Conservation (phyloP, 139 green algal species). For the Zygnema circumcarinatum region DNA sequence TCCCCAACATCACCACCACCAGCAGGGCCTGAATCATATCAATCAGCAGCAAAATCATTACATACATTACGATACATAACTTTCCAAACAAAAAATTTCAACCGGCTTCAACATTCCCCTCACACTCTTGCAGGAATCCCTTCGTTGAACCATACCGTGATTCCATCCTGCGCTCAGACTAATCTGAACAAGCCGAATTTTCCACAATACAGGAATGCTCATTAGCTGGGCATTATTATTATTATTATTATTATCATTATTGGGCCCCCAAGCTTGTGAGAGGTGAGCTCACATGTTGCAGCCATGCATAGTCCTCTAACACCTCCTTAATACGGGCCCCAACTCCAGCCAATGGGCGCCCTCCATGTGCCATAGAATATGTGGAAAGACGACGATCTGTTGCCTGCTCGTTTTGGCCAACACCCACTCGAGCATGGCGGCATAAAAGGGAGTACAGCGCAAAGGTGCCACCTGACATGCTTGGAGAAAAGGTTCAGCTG, state of each 20-base stretch:
- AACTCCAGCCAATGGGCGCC: neutral
- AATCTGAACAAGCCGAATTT: too few species aligned
- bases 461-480: constrained; percentile 74
- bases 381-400: constrained; percentile 3
- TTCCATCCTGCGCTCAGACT: too few species aligned
- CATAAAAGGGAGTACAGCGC: constrained; percentile 76
- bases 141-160: too few species aligned
- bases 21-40: constrained; percentile 43
- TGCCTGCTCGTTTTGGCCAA: neutral
- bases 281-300: neutral
- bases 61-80: too few species aligned
- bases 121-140: too few species aligned
- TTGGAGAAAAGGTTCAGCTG: neutral
- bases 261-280: too few species aligned
- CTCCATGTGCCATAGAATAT: neutral
- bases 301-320: neutral
- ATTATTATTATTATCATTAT: too few species aligned
- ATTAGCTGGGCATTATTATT: too few species aligned
- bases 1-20: constrained; percentile 67
- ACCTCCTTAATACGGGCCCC: neutral
- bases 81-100: too few species aligned
- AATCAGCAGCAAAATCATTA: neutral
- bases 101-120: too few species aligned
- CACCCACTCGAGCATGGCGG: constrained; percentile 46
- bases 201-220: too few species aligned